Evolutionary conservation across 768 basidiomycete species (phyloP).

Genomic region (Jaapia argillacea): DNA sequence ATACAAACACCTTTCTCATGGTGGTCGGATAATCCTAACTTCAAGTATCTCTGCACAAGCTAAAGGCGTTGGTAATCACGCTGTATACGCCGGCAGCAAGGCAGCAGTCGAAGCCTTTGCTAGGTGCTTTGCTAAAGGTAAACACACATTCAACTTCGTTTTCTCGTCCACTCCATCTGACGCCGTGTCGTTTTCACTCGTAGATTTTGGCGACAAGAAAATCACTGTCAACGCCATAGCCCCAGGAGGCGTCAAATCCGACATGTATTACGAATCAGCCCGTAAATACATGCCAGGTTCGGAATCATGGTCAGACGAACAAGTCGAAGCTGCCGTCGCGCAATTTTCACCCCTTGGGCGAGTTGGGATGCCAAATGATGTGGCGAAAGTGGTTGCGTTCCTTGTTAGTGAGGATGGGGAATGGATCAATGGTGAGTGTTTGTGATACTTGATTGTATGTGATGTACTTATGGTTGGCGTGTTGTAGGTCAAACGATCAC

Average conservation of each 20-base stretch:
- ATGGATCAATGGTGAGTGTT: constrained; percentile 33
- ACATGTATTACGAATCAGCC: neutral
- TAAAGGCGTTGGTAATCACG: constrained; percentile 26
- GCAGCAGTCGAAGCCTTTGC: constrained; percentile 33
- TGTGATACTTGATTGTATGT: neutral
- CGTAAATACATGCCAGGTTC: constrained; percentile 21
- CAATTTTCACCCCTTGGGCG: constrained; percentile 31
- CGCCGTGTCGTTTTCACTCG: no score
- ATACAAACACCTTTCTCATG: constrained; percentile 9
- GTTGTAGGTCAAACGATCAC: neutral
- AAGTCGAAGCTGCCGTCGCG: constrained; percentile 30
- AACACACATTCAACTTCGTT: no score
- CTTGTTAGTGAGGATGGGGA: constrained; percentile 37
- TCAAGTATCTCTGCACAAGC: constrained; percentile 34
- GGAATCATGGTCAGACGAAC: constrained; percentile 33
- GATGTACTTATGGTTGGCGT: neutral
- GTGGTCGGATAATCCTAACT: constrained; percentile 45
- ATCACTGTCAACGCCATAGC: constrained; percentile 45
- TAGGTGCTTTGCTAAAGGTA: neutral
- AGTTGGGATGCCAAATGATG: constrained; percentile 35
- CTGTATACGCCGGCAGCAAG: constrained; percentile 41
- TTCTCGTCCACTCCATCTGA: no score
- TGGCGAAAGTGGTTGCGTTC: constrained; percentile 38
- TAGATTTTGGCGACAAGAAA: constrained; percentile 35
- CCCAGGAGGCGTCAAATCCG: constrained; percentile 11